A percentile compares a stretch with the other conserved stretches of the same genome.
phyloP scores from a whole-genome alignment of 345 rosid genomes.

The Physaria fendleri region DNA sequence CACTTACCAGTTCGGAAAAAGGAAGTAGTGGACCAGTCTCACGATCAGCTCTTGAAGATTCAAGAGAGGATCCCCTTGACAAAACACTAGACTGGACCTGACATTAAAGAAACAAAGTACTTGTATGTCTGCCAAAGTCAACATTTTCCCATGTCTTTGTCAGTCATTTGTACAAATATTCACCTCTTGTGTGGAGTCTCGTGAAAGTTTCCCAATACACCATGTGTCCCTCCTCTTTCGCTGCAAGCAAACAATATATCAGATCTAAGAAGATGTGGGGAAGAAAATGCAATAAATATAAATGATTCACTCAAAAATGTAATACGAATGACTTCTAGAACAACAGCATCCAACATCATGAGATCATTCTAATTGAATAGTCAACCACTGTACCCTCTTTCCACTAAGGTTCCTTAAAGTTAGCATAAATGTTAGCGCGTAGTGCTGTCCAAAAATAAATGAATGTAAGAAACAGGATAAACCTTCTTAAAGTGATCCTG shows the following conservation, averaged over 20 bases:
- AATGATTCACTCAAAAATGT: conserved; percentile 1
- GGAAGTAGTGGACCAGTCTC: conserved; percentile 60
- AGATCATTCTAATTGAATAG: neutral
- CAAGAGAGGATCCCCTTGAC: conserved; percentile 43
- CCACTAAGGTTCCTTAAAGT: neutral
- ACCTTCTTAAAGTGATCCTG: conserved; percentile 63
- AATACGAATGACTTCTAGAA: neutral
- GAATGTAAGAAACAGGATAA: conserved; percentile 9
- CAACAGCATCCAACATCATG: conserved; percentile 2
- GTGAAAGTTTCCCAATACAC: conserved; percentile 65
- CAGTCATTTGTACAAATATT: neutral
- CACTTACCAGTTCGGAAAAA: conserved; percentile 58
- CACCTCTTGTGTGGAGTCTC: conserved; percentile 38
- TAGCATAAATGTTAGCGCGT: neutral
- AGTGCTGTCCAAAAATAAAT: neutral
- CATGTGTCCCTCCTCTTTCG: conserved; percentile 89
- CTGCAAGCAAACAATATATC: conserved; percentile 35
- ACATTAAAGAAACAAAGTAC: conserved; percentile 6
- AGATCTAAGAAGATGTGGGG: conserved; percentile 7
- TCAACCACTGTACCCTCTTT: neutral
- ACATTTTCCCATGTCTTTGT: neutral
- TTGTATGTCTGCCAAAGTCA: conserved; percentile 12
- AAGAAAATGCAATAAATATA: neutral
- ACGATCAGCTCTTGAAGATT: conserved; percentile 38
- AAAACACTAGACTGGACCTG: conserved; percentile 44